Conservation (phyloP, 305 asterid genomes). For the Rubia balearica region DNA sequence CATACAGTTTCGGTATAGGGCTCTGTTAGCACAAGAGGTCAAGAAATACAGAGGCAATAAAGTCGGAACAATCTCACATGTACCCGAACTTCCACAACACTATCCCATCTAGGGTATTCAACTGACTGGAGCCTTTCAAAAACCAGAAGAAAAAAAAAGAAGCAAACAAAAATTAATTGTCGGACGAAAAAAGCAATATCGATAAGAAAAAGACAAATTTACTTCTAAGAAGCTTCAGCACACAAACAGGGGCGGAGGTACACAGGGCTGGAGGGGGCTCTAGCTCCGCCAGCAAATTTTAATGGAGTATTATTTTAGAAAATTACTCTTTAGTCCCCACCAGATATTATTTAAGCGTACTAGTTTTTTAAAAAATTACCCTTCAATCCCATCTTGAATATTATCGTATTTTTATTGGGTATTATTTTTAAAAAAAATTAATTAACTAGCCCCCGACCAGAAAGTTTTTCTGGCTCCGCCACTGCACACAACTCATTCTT, state of each 20-base stretch:
- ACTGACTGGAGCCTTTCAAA: constrained; percentile 12
- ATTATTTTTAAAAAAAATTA: too few species aligned
- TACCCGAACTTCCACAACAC: constrained; percentile 16
- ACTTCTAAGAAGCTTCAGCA: not conserved
- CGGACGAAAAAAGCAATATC: not conserved
- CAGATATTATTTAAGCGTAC: too few species aligned
- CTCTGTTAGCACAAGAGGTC: constrained; percentile 11
- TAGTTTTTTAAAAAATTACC: too few species aligned
- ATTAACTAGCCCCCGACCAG: too few species aligned
- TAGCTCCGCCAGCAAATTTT: too few species aligned
- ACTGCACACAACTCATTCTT: not conserved
- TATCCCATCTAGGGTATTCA: constrained; percentile 15
- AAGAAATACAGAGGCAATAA: not conserved
- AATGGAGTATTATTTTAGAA: too few species aligned
- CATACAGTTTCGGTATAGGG: constrained; percentile 6
- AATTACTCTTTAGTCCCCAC: too few species aligned
- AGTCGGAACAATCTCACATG: constrained; percentile 12
- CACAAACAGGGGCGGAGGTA: not conserved
- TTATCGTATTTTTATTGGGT: too few species aligned
- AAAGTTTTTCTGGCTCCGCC: too few species aligned
- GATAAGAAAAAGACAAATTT: not conserved
- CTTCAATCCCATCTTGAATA: too few species aligned
- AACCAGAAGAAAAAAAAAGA: constrained; percentile 6
- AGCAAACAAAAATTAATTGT: constrained; percentile 12
- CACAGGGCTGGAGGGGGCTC: too few species aligned